Evolutionary conservation across 768 basidiomycete genomes (phyloP).

Genomic region (Kwoniella mangroviensis): DNA sequence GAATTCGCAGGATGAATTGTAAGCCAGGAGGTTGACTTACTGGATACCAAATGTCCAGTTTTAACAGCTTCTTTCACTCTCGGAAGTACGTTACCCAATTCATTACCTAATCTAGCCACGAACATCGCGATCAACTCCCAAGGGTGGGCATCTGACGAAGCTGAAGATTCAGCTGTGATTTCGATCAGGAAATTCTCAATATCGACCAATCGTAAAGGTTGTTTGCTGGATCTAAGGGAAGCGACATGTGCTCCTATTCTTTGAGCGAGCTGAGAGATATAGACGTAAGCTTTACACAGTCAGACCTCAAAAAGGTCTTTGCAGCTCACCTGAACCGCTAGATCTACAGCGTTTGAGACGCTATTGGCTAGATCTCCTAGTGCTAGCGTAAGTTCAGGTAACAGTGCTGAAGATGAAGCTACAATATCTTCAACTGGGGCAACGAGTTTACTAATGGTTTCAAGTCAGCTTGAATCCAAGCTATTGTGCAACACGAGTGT

Average conservation of each 20-base stretch:
- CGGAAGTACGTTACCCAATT: slow-evolving; percentile 73
- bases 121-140: slow-evolving; percentile 80
- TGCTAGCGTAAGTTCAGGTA: slow-evolving; percentile 51
- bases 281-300: slow-evolving; percentile 2
- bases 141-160: slow-evolving; percentile 66
- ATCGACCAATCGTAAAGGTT: slow-evolving; percentile 73
- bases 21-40: slow-evolving; percentile 64
- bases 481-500: background rate
- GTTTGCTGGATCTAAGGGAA: slow-evolving; percentile 77
- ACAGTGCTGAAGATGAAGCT: slow-evolving; percentile 72
- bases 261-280: slow-evolving; percentile 76
- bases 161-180: slow-evolving; percentile 70
- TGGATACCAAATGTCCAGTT: slow-evolving; percentile 74
- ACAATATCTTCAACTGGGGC: slow-evolving; percentile 81
- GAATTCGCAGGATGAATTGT: too few species aligned
- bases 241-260: slow-evolving; percentile 82
- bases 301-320: slow-evolving; percentile 3
- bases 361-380: slow-evolving; percentile 46
- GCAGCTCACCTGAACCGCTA: slow-evolving; percentile 77
- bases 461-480: background rate
- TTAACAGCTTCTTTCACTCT: slow-evolving; percentile 66
- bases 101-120: slow-evolving; percentile 71
- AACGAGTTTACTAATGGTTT: slow-evolving; percentile 74
- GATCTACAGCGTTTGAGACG: slow-evolving; percentile 82
- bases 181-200: slow-evolving; percentile 75